Conservation (phyloP, 768 basidiomycete species). For the Tremella yokohamensis region DNA sequence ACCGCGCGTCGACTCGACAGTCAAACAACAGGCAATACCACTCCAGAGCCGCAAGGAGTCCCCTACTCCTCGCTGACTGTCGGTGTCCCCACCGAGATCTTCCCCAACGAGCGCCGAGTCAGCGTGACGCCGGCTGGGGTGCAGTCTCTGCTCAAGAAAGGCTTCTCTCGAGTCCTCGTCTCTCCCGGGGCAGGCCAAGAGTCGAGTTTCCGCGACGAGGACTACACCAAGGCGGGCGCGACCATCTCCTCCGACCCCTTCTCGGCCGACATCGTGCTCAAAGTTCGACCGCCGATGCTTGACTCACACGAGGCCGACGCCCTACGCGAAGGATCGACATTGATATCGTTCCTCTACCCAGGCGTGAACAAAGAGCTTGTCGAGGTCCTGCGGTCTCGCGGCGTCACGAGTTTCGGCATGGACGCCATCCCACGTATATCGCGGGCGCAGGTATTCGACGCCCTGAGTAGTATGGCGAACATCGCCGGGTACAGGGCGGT, state of each 20-base stretch:
- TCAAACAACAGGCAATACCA: background rate
- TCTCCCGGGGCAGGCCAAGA: conserved; percentile 67
- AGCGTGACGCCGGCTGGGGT: conserved; percentile 77
- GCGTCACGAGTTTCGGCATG: conserved; percentile 78
- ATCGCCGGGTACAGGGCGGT: conserved; percentile 92
- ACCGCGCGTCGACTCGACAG: too few species aligned
- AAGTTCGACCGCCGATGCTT: conserved; percentile 72
- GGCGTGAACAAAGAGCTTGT: conserved; percentile 73
- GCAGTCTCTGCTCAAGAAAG: conserved; percentile 72
- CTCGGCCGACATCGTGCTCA: conserved; percentile 67
- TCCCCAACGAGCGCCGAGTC: conserved; percentile 73
- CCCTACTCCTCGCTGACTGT: conserved; percentile 72
- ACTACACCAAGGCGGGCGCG: conserved; percentile 74
- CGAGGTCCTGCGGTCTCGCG: conserved; percentile 64
- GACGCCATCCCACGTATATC: conserved; percentile 89
- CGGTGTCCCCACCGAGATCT: conserved; percentile 73
- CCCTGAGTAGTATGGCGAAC: conserved; percentile 88
- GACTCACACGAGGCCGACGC: conserved; percentile 58
- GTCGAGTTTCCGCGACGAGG: conserved; percentile 76
- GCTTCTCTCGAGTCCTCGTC: conserved; percentile 68
- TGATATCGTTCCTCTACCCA: conserved; percentile 81
- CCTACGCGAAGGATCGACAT: conserved; percentile 70
- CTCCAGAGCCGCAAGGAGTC: conserved; percentile 44
- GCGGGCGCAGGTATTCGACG: conserved; percentile 84
- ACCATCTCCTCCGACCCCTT: conserved; percentile 55